phyloP scores from a whole-genome alignment of 2,329 filamentous ascomycete species.

The Fusarium mundagurra region DNA sequence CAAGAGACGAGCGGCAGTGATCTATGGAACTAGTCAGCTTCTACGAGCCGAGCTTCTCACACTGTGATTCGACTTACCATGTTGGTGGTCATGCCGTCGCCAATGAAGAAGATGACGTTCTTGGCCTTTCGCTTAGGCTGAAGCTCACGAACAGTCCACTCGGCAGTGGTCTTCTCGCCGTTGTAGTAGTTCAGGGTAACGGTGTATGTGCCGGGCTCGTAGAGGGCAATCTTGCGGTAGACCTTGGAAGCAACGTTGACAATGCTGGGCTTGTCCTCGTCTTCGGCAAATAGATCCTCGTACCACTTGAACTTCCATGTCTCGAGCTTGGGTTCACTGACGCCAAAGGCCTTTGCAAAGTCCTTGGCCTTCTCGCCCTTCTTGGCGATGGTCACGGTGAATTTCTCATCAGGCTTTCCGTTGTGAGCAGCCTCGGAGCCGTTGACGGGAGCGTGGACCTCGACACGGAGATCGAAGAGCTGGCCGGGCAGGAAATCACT shows the following conservation, averaged over 20 bases:
- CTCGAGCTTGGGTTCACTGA: slow-evolving; percentile 77
- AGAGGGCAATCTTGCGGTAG: slow-evolving; percentile 78
- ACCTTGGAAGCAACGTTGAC: slow-evolving; percentile 85
- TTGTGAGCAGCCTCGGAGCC: slow-evolving; percentile 80
- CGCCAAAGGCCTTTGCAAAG: slow-evolving; percentile 74
- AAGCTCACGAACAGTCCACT: slow-evolving; percentile 80
- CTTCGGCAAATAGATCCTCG: slow-evolving; percentile 83
- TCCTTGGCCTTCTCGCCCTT: slow-evolving; percentile 63
- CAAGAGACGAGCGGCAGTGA: slow-evolving; percentile 81
- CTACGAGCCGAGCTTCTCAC: not conserved
- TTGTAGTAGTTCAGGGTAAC: slow-evolving; percentile 81
- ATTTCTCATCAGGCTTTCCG: slow-evolving; percentile 75
- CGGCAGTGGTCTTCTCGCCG: slow-evolving; percentile 74
- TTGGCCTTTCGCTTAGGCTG: slow-evolving; percentile 78
- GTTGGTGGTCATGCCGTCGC: slow-evolving; percentile 78
- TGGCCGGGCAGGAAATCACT: slow-evolving; percentile 86
- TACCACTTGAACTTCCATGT: slow-evolving; percentile 87
- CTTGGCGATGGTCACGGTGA: slow-evolving; percentile 79
- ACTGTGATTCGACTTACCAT: slow-evolving; percentile 56
- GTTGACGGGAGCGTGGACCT: slow-evolving; percentile 84
- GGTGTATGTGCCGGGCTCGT: slow-evolving; percentile 82
- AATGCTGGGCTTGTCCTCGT: slow-evolving; percentile 73
- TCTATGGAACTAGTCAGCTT: slow-evolving; percentile 48
- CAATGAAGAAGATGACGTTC: slow-evolving; percentile 88
- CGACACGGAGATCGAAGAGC: slow-evolving; percentile 84